These are phyloP conservation scores for Vigna angularis DNA, from an alignment of 306 rosid genomes.

Conservation along the genomic window DNA sequence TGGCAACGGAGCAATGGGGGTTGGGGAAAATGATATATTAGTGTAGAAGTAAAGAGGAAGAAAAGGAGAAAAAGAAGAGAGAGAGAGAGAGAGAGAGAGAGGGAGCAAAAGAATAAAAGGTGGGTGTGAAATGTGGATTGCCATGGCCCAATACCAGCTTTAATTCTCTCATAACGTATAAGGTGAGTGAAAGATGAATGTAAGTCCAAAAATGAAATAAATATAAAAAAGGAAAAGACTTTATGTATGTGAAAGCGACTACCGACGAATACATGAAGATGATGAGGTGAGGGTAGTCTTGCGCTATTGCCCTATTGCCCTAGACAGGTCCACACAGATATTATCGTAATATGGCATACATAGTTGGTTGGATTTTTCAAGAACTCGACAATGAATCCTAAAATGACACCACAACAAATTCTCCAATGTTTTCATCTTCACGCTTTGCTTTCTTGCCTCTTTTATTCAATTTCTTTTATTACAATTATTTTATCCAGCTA, in stretches of 20 bases:
- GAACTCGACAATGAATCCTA: slow-evolving; percentile 52
- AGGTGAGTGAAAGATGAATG: slow-evolving; percentile 2
- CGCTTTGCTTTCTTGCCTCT: neutral
- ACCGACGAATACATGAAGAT: slow-evolving; percentile 44
- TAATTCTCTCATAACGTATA: slow-evolving; percentile 40
- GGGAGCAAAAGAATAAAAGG: slow-evolving; percentile 61
- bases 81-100: slow-evolving; percentile 42
- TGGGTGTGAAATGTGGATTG: slow-evolving; percentile 76
- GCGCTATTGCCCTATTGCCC: neutral
- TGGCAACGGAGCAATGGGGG: slow-evolving; percentile 47
- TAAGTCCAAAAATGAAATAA: slow-evolving; percentile 12
- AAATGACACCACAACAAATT: slow-evolving; percentile 72
- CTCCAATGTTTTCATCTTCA: slow-evolving; percentile 5
- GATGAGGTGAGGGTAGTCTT: slow-evolving; percentile 2
- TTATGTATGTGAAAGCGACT: slow-evolving; percentile 51
- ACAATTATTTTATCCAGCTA: too few species aligned
- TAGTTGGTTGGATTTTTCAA: slow-evolving; percentile 51
- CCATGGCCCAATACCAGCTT: slow-evolving; percentile 79
- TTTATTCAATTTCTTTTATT: neutral
- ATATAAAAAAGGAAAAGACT: neutral
- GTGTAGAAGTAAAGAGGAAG: slow-evolving; percentile 72
- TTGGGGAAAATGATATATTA: slow-evolving; percentile 43
- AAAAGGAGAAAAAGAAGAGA: slow-evolving; percentile 46
- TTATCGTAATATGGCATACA: slow-evolving; percentile 37
- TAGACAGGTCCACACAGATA: neutral